These are phyloP conservation scores for Ramaria rubella DNA, from an alignment of 768 basidiomycete species.

Conservation along the genomic window DNA sequence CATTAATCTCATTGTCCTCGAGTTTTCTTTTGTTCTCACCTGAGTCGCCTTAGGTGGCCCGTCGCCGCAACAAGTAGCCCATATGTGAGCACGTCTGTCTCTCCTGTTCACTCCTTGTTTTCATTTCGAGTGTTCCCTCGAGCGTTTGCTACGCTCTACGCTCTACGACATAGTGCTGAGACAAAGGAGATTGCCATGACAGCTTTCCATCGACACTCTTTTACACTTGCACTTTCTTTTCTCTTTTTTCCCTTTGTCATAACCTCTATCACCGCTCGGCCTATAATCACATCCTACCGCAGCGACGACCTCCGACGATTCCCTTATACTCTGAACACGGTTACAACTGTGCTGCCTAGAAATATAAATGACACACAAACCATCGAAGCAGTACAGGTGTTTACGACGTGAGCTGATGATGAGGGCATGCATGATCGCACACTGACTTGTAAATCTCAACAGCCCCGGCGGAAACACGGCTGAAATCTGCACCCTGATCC, in stretches of 20 bases:
- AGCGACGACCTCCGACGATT: too few species aligned
- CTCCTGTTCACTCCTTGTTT: too few species aligned
- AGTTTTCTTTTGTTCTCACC: too few species aligned
- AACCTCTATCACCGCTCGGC: not conserved
- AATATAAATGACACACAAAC: not conserved
- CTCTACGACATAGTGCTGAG: too few species aligned
- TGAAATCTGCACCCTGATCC: not conserved
- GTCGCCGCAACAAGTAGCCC: too few species aligned
- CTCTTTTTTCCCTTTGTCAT: not conserved
- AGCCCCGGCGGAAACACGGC: slow-evolving; percentile 1
- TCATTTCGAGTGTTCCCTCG: too few species aligned
- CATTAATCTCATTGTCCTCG: too few species aligned
- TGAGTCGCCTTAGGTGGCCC: too few species aligned
- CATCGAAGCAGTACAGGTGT: not conserved
- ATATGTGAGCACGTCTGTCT: too few species aligned
- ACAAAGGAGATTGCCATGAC: too few species aligned
- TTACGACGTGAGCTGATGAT: slow-evolving; percentile 2
- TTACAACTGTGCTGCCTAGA: not conserved
- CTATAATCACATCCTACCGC: too few species aligned
- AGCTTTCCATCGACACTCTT: not conserved
- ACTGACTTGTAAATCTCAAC: not conserved
- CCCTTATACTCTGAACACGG: not conserved
- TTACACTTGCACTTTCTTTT: not conserved
- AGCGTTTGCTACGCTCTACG: too few species aligned
- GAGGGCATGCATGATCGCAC: not conserved